Conservation (phyloP, 2,329 filamentous ascomycete genomes). For the Epichloe baconii region DNA sequence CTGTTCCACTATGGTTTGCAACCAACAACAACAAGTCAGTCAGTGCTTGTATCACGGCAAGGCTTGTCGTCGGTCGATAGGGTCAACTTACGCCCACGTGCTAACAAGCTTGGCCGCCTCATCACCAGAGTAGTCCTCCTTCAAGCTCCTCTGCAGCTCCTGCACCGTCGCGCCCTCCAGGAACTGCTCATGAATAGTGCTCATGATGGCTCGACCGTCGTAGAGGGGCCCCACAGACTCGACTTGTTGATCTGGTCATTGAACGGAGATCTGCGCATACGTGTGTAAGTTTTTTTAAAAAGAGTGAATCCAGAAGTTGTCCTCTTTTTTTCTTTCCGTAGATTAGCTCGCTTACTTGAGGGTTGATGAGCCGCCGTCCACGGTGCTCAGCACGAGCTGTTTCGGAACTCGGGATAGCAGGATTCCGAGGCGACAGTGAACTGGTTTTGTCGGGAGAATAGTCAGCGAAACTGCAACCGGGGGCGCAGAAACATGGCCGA, state of each 20-base stretch:
- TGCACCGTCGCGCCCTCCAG: slow-evolving; percentile 26
- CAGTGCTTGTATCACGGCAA: neutral
- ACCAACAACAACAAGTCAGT: neutral
- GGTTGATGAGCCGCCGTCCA: slow-evolving; percentile 31
- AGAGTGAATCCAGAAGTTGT: neutral
- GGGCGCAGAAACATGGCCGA: neutral
- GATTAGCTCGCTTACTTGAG: slow-evolving; percentile 24
- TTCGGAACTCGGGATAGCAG: slow-evolving; percentile 27
- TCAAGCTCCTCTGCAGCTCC: slow-evolving; percentile 26
- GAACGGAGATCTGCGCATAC: slow-evolving; percentile 21
- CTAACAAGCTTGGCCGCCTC: slow-evolving; percentile 19
- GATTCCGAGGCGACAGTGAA: slow-evolving; percentile 33
- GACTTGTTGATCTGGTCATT: slow-evolving; percentile 28
- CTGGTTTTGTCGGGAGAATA: slow-evolving; percentile 10
- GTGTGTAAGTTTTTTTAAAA: no score
- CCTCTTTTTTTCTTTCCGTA: no score
- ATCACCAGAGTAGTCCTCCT: slow-evolving; percentile 23
- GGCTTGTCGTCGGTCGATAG: neutral
- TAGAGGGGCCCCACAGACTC: slow-evolving; percentile 28
- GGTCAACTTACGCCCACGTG: slow-evolving; percentile 25
- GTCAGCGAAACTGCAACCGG: neutral
- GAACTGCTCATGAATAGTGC: slow-evolving; percentile 27
- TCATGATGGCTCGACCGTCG: slow-evolving; percentile 30
- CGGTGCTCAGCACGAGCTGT: slow-evolving; percentile 25
- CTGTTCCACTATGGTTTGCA: slow-evolving; percentile 23